Evolutionary conservation across 805 yeast species (phyloP), one percentile per base, ranked within the genome.

Genomic region (Starmera pachycereana): DNA sequence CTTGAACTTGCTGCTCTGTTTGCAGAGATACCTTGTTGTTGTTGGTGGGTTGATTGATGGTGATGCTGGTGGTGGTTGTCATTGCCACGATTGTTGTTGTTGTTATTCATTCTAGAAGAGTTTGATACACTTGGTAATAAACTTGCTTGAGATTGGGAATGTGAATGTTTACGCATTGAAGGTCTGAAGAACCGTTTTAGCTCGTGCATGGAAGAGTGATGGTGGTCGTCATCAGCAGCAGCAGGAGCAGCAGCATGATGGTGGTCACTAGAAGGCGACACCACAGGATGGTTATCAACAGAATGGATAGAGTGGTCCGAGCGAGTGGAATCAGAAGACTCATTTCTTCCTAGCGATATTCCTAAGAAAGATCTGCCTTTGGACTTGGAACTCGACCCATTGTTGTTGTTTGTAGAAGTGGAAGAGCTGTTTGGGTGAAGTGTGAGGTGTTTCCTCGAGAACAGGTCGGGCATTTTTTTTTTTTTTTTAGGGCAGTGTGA

Each of bases 131-230:
- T 11, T 32, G 13, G 27, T 33, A n/a, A 5, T 33, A 18, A 11
- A 18, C 12, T 32, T 13, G 19, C 11, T 12, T 13, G 16, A 16
- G 33, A 12, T 6, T 32, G 12, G 8, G 35, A 18, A 16, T 12
- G 11, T 6, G 22, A 18, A 8, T 33, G 12, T 30, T 30, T 30
- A n/a, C 36, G 39, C 54, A 54, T 70, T 8, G 67, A 58, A 6
- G 85, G 83, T 53, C 83, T 74, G 57, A 81, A 81, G 49, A 81
- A 79, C 52, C 84, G 68, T 53, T 81, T 81, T 57, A 81, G 62
- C 48, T 81, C 88, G 19, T 73, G 79, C 84, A 81, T 80, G 19
- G 86, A 76, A 42, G 57, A 53, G 42, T 60, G 44, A 27, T 40
- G 47, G 22, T 48, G 37, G 19, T 38, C 33, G 12, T 34, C 40